Evolutionary conservation across 225 moss, liverwort and hornwort species (phyloP).

Genomic region (Bryoerythrophyllum caledonicum): DNA sequence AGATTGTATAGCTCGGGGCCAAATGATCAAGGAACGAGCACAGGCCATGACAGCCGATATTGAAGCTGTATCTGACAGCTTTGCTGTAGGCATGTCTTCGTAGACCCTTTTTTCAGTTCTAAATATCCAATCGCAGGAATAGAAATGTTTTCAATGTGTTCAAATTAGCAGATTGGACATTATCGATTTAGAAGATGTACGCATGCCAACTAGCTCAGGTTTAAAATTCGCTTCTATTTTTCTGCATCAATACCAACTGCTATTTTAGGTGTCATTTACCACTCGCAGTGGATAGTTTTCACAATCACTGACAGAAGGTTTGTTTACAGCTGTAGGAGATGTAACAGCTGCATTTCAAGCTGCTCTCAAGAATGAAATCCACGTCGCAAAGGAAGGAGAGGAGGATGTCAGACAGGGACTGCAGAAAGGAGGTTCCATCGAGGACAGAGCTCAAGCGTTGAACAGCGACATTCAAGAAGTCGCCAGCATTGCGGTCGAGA

Average conservation of each 20-base stretch:
- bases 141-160: background rate
- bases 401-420: constrained; percentile 71
- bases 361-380: constrained; percentile 72
- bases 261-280: background rate
- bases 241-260: background rate
- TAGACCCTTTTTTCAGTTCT: background rate
- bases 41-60: constrained; percentile 86
- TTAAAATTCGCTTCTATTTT: background rate
- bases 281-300: background rate
- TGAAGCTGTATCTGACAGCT: constrained; percentile 90
- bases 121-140: background rate
- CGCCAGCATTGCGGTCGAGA: constrained; percentile 86
- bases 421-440: constrained; percentile 75
- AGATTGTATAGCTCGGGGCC: constrained; percentile 75
- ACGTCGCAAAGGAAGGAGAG: constrained; percentile 61
- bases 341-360: constrained; percentile 86
- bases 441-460: constrained; percentile 73
- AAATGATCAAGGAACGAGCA: constrained; percentile 73
- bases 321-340: constrained; percentile 65
- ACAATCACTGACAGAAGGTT: constrained; percentile 24
- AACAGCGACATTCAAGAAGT: constrained; percentile 79
- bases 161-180: constrained; percentile 5
- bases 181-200: background rate
- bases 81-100: constrained; percentile 67
- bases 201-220: background rate